These are phyloP conservation scores for Globisporangium nunn DNA, from an alignment of 352 stramenopile species.

Conservation along the genomic window DNA sequence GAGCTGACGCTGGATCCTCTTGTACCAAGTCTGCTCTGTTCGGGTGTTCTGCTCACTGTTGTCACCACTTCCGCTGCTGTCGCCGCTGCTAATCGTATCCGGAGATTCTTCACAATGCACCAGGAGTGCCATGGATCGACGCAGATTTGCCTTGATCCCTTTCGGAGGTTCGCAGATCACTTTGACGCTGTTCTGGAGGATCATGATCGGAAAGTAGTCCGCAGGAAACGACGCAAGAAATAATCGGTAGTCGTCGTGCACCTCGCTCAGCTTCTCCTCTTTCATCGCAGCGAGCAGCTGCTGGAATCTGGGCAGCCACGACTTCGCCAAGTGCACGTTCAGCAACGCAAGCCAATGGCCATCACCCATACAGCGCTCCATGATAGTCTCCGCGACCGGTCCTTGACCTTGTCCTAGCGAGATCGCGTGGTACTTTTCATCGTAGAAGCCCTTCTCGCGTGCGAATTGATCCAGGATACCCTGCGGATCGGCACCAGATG, in stretches of 20 bases:
- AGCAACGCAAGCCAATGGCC: conserved; percentile 69
- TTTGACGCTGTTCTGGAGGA: conserved; percentile 74
- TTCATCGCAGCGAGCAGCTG: conserved; percentile 27
- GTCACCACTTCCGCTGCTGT: neutral
- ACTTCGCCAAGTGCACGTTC: conserved; percentile 72
- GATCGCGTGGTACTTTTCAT: conserved; percentile 42
- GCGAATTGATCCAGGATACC: conserved; percentile 43
- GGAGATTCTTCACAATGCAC: conserved; percentile 1
- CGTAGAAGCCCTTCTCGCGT: conserved; percentile 24
- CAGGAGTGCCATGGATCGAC: conserved; percentile 53
- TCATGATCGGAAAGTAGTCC: conserved; percentile 58
- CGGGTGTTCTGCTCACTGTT: neutral
- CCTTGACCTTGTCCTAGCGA: conserved; percentile 78
- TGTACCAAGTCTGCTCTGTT: conserved; percentile 7
- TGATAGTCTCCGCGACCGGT: conserved; percentile 46
- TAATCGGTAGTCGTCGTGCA: conserved; percentile 56
- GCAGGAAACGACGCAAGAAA: conserved; percentile 68
- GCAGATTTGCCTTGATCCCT: conserved; percentile 67
- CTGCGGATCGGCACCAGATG: conserved; percentile 57
- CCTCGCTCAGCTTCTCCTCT: conserved; percentile 20
- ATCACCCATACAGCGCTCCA: conserved; percentile 36
- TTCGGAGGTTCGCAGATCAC: conserved; percentile 72
- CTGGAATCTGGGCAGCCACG: conserved; percentile 68
- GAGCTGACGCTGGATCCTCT: conserved; percentile 38
- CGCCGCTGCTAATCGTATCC: conserved; percentile 1